phyloP scores from a whole-genome alignment of 257 asterid species.

The Dorcoceras hygrometricum region DNA sequence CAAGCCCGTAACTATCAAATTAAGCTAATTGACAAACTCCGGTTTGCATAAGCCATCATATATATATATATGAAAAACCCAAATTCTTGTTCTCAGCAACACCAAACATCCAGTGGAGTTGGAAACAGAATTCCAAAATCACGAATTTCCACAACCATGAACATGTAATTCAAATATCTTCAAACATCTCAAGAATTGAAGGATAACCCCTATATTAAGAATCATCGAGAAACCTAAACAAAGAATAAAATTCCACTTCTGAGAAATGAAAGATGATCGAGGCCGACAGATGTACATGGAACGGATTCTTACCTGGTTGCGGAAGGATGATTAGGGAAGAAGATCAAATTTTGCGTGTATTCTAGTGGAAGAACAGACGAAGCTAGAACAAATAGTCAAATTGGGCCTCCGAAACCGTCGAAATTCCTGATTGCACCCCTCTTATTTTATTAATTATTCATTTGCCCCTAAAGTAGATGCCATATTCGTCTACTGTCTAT shows the following conservation, averaged over 20 bases:
- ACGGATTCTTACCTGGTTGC: constrained; percentile 21
- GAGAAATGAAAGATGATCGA: not conserved
- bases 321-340: constrained; percentile 9
- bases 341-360: constrained; percentile 18
- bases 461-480: too few relatives aligned
- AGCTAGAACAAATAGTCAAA: not conserved
- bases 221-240: constrained; percentile 1
- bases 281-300: not conserved
- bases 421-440: too few relatives aligned
- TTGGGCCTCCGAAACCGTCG: too few relatives aligned
- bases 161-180: not conserved
- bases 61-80: not conserved
- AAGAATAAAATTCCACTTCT: not conserved
- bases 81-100: not conserved
- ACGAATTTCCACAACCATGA: constrained; percentile 3
- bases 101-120: not conserved
- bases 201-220: not conserved
- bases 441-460: too few relatives aligned
- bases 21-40: not conserved
- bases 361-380: constrained; percentile 15
- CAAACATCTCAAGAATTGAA: not conserved
- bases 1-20: constrained; percentile 10
- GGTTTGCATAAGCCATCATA: not conserved
- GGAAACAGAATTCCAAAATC: constrained; percentile 7
- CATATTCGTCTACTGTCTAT: too few relatives aligned